Evolutionary conservation across 2,329 filamentous ascomycete species (phyloP), one percentile per base, ranked within the genome.

Genomic region (Aschersonia sp.): DNA sequence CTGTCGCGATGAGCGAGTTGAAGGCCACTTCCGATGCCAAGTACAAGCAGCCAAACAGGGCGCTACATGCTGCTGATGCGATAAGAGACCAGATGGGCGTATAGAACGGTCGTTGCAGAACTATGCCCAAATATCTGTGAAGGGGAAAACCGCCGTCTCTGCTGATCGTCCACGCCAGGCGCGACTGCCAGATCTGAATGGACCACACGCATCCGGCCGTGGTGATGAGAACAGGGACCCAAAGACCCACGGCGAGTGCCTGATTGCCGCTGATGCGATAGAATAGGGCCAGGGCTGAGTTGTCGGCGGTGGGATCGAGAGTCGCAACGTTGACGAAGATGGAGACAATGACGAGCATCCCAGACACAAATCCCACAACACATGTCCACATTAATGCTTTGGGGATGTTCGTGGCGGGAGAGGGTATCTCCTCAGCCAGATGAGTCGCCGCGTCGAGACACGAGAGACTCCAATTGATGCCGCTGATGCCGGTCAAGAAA

Each of bases 381-480:
- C 57, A 51, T 0, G 56, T 59, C 54, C 56, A 58, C 45, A 50
- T 47, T 29, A 50, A 28, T 6, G 40, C 45, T 35, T 53, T 45
- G 9, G 45, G 45, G 38, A 50, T 56, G 29, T 59, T 54, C 3
- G 49, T 55, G 9, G 49, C 52, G 0, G 58, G 58, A 1, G 47
- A 51, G 2, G 57, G 58, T n/a, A 60, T 59, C 49, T 60, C 58
- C 43, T 60, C 58, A 2, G 58, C 57, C 29, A 60, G 45, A 31
- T 60, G 58, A 1, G 56, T 57, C 9, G 54, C 53, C 9, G 58
- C 56, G 20, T 60, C 59, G 20, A 61, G 54, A 42, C 58, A 60
- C 1, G 55, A 59, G 28, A 60, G 57, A 45, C 56, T 58, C 59
- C 59, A 61, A 45, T 61, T 59, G 43, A 55, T 53, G 0, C 57